Conservation (phyloP, 176 grass and related monocot genomes). For the Echinochloa phyllopogon region DNA sequence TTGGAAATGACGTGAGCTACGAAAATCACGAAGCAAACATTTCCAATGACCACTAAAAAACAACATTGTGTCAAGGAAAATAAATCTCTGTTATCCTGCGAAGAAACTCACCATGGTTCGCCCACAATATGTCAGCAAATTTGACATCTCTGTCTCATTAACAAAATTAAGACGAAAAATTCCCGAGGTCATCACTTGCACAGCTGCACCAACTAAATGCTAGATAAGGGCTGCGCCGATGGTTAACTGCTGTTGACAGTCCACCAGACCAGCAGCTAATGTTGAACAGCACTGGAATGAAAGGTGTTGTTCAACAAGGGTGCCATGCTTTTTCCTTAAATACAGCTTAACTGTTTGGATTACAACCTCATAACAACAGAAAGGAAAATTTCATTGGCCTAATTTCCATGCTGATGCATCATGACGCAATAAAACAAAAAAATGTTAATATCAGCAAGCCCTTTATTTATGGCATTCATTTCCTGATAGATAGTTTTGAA, state of each 20-base stretch:
- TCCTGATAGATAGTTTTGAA: constrained; percentile 1
- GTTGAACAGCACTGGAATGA: neutral
- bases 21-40: neutral
- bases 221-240: constrained; percentile 27
- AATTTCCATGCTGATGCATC: neutral
- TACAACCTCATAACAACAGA: neutral
- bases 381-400: neutral
- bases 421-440: neutral
- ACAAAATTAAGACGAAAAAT: neutral
- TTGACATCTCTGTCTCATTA: neutral
- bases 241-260: constrained; percentile 36
- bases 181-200: constrained; percentile 2
- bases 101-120: neutral
- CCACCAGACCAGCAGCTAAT: constrained; percentile 43
- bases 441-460: neutral
- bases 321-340: neutral
- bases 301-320: constrained; percentile 1
- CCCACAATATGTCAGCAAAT: constrained; percentile 11
- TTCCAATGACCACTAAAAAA: neutral
- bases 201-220: constrained; percentile 42
- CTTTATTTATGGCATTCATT: constrained; percentile 21
- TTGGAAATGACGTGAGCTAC: neutral
- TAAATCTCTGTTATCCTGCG: neutral
- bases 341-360: neutral
- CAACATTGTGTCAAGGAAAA: neutral